Conservation (phyloP, 108 stramenopile species). For the Cylindrotheca fusiformis region DNA sequence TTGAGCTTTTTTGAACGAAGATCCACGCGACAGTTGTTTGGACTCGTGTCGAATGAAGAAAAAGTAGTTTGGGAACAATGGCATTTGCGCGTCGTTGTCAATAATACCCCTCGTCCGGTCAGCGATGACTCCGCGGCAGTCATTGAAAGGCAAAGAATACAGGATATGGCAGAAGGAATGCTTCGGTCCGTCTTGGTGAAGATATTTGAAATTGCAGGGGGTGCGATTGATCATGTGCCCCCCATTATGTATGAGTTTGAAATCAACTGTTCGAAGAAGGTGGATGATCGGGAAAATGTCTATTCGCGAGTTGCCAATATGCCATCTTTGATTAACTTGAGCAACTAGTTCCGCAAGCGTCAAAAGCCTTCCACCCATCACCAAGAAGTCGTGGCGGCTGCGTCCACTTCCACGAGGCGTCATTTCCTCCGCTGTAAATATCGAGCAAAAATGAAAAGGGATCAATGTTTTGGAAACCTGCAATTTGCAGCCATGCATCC, state of each 20-base stretch:
- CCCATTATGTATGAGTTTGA: constrained; percentile 83
- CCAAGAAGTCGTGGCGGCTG: no score
- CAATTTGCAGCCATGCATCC: no score
- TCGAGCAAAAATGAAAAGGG: no score
- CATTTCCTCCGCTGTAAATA: no score
- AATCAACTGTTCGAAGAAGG: constrained; percentile 68
- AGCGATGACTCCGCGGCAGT: constrained; percentile 73
- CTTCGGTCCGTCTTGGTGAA: constrained; percentile 64
- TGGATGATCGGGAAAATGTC: constrained; percentile 81
- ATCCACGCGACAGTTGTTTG: constrained; percentile 76
- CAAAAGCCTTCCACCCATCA: no score
- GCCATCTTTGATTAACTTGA: constrained; percentile 78
- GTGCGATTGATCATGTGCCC: constrained; percentile 70
- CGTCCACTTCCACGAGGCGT: no score
- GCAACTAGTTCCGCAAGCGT: constrained; percentile 46
- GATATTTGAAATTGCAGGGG: constrained; percentile 71
- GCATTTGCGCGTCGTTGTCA: constrained; percentile 80
- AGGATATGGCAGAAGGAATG: constrained; percentile 88
- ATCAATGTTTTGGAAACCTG: no score
- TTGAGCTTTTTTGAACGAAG: constrained; percentile 80
- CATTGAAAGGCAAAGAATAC: constrained; percentile 81
- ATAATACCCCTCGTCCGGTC: constrained; percentile 83
- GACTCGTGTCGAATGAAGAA: constrained; percentile 81
- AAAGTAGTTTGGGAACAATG: constrained; percentile 85
- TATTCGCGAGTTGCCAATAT: constrained; percentile 78